Evolutionary conservation across 257 asterid species (phyloP), one percentile per base, ranked within the genome.

Genomic region (Fraxinus quadrangulata): DNA sequence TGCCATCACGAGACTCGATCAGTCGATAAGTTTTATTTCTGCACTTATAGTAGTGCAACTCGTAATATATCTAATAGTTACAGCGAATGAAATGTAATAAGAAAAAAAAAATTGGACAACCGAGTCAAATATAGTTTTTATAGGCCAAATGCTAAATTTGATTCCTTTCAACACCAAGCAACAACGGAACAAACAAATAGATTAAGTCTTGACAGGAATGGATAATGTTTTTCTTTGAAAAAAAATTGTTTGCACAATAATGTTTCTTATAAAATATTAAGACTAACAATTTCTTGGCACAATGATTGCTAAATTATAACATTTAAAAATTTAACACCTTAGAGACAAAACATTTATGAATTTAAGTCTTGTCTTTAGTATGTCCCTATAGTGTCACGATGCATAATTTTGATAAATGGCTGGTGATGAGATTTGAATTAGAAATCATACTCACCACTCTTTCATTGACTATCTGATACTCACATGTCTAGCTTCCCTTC

Each of bases 111-210:
- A 0, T 45, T 47, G 56, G 56, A 47, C 56, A 14, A 47, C 56
- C 13, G 17, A 47, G 19, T 47, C 19, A 2, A 47, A 14, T 14
- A 12, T 3, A 13, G 56, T 73, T 82, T 14, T 14, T 78, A 37
- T 37, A 37, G n/a, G 19, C 31, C n/a, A 61, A 59, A 74, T 77
- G 63, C 76, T 31, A 42, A 68, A 75, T 14, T 24, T 72, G 83
- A 78, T 78, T 75, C 83, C 79, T 78, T 75, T 36, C 71, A 39
- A 73, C 30, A 37, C 39, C 65, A 71, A 74, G 67, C 69, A 75
- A 71, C 83, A 65, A 84, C 37, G 63, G 66, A 78, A 78, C 85
- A 84, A 77, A 59, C 51, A 61, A 36, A 75, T 68, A 70, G n/a
- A 78, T 3, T 17, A 5, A 49, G 7, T 16, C 61, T 13, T 49